Evolutionary conservation across 805 yeast species (phyloP), one percentile per base, ranked within the genome.

Genomic region (Candida awuae): DNA sequence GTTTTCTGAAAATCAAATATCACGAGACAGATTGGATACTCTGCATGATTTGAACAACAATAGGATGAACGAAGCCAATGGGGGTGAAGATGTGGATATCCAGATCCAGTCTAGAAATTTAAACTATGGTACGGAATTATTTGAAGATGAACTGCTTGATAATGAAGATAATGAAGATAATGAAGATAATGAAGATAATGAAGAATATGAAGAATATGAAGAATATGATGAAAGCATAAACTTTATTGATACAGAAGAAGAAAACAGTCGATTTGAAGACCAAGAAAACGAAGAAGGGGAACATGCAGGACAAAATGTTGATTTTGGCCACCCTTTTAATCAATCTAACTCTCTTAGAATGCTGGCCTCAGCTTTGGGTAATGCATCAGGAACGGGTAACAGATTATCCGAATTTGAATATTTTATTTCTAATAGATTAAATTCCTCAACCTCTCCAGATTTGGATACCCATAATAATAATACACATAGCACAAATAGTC

Each of bases 1-100:
- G 13, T 55, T 50, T 41, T 59, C 65, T 2, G 57, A 54, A 30
- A 46, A 54, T 9, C 30, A 48, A 22, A 39, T 36, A 28, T 36
- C 36, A 30, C 23, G 47, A 41, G 32, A 37, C 47, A 23, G 32
- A 21, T n/a, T 36, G n/a, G 38, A 34, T 14, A 13, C 9, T 17
- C 7, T 30, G 12, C 54, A 46, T 4, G 57, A 45, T 10, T 50
- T 47, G 16, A 44, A 35, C 38, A 32, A 25, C 32, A 25, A 34
- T 26, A 9, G 29, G n/a, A 19, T 20, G 20, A 22, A 47, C 36
- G 29, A 34, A 38, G 48, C 41, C 40, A 58, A 36, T 17, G 45
- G 46, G n/a, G 50, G 38, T 6, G 54, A 44, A 15, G 46, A 33
- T 17, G 13, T 13, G 9, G 17, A 22, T 14, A 19, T 28, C 9